Base-by-base conservation (phyloP, 306 rosid species). In the Inga laurina region DNA sequence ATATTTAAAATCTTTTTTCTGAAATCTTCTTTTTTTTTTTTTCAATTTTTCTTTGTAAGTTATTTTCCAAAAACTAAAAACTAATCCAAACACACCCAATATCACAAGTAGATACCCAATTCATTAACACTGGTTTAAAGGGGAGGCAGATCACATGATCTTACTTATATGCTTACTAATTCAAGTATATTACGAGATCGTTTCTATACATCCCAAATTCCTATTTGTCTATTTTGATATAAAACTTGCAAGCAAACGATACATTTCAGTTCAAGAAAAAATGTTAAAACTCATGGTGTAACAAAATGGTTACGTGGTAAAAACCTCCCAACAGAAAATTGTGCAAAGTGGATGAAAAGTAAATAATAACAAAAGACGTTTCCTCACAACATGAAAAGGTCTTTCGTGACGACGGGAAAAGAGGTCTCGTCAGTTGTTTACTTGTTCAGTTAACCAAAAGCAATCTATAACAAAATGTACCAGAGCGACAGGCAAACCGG, bases 401-500 rank as follows among this genome's bases (percentile, higher is more conserved):
- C 54, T 6, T 39, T 39, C 43, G 8, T 39, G 1, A 6, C 43
- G 8, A 39, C 8, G 43, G 43, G 43, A 22, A 19, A 21, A 56
- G 10, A 1, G 11, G 62, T 21, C 62, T 21, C 4, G 27, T 21
- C 19, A 19, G 62, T 19, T 61, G 66, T 8, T 64, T 34, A 15
- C 30, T n/a, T 57, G 64, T 66, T 11, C 9, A 34, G 44, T 66
- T 35, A 32, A 7, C 41, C 1, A 66, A 66, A 14, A 2, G 22
- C n/a, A 66, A 66, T 11, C 44, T 34, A 10, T 15, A 80, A 81
- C 43, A 24, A 78, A 77, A 61, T 32, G 32, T 18, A 30, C 8
- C 64, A 81, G n/a, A 46, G 61, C 65, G 41, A 22, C 78, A 81
- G 19, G 61, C 51, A 41, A 22, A 32, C 82, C 76, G 54, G 48